Base-by-base conservation (phyloP, 345 rosid species). In the Bruguiera gymnorhiza region DNA sequence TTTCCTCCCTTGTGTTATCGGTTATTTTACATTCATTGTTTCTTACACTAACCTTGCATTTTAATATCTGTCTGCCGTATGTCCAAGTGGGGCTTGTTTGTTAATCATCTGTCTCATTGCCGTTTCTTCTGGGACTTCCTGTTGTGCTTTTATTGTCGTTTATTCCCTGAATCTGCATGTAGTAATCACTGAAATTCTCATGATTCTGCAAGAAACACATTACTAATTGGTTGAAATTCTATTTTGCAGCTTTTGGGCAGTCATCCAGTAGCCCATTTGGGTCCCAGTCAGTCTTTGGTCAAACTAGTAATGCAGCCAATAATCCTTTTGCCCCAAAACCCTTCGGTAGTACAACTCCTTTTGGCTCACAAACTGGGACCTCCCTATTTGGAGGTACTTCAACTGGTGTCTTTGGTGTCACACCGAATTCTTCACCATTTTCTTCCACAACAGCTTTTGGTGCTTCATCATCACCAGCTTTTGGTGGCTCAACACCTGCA, bases 361-460 rank as follows among this genome's bases (percentile, higher is more conserved):
- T 95, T 69, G 97, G 90, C 1, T 73, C 94, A 31, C 97, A 92
- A 70, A 84, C 93, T 0, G 92, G 92, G 60, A 76, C 85, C 70
- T 84, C 99, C 51, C 62, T 88, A 23, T 88, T 95, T 70, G 99
- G 98, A 48, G 92, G 92, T 26, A 87, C 96, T 75, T 85, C 98
- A 60, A 92, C 97, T 7, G 97, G 98, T 31, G 86, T 87, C 75
- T 92, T 95, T 85, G 97, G 96, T 59, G 72, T 86, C 29, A 29
- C 92, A 43, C 93, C 79, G 70, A 30, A 89, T 36, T 85, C 98
- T 20, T 82, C 96, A 6, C 91, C 89, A 21, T 89, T 91, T 58
- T 74, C 88, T 16, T 82, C 97, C 31, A 76, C 84, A 7, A 54
- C 92, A 53, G 70, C 90, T 51, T 95, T 95, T 83, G 96, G 92